These are phyloP conservation scores for Pythium plurisporium DNA, from an alignment of 352 stramenopile species.

Conservation along the genomic window DNA sequence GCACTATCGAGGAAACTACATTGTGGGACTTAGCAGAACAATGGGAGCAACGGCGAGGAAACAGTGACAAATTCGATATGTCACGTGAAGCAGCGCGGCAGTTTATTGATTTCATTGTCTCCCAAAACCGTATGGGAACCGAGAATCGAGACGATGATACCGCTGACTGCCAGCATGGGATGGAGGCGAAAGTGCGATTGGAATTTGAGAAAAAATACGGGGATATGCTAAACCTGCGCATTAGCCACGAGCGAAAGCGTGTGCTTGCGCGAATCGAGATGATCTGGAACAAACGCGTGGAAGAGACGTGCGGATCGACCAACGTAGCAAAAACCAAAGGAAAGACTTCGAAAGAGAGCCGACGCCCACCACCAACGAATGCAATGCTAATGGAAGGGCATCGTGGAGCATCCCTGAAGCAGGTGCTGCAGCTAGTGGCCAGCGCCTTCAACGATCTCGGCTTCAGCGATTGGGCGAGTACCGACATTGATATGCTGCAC, in stretches of 20 bases:
- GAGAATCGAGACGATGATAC: background rate
- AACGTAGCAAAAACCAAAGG: too few species aligned
- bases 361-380: background rate
- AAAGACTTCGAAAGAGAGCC: background rate
- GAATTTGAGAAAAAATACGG: slow-evolving; percentile 51
- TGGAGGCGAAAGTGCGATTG: slow-evolving; percentile 34
- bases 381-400: background rate
- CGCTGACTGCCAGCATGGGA: background rate
- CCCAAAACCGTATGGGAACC: background rate
- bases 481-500: slow-evolving; percentile 42
- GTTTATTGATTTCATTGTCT: slow-evolving; percentile 5
- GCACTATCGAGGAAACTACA: background rate
- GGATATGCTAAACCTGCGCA: slow-evolving; percentile 46
- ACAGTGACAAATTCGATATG: background rate
- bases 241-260: slow-evolving; percentile 51
- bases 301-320: background rate
- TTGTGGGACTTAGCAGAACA: background rate
- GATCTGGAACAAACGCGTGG: slow-evolving; percentile 24
- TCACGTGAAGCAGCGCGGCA: background rate
- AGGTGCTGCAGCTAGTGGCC: slow-evolving; percentile 28
- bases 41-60: background rate
- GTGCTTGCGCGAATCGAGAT: slow-evolving; percentile 49
- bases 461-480: slow-evolving; percentile 41
- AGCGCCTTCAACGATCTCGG: slow-evolving; percentile 46
- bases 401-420: background rate